Percentiles rank a stretch among this genome's conserved stretches.
Evolutionary conservation across 805 yeast species (phyloP).

Genomic region (Suhomyces tanzawaensis): DNA sequence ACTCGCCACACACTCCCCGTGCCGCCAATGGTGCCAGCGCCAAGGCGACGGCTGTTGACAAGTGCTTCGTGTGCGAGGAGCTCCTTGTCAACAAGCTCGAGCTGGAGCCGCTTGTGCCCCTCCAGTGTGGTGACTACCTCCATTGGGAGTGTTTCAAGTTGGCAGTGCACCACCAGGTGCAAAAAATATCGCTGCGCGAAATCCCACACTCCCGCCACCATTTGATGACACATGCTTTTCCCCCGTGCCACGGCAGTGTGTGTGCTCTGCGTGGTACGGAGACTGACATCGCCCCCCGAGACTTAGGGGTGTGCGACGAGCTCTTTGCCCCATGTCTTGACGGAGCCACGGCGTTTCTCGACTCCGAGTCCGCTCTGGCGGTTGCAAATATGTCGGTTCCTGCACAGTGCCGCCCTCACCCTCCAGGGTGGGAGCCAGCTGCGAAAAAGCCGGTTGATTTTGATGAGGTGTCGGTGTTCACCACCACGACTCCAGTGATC

Average conservation of each 20-base stretch:
- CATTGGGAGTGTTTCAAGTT: slow-evolving; percentile 59
- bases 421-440: no score
- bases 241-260: background rate
- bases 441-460: no score
- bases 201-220: background rate
- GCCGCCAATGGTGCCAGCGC: background rate
- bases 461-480: no score
- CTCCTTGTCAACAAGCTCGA: slow-evolving; percentile 43
- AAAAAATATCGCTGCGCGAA: background rate
- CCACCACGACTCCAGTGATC: background rate
- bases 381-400: no score
- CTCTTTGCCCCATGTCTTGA: no score
- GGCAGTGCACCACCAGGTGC: slow-evolving; percentile 15
- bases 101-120: slow-evolving; percentile 45
- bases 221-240: background rate
- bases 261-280: background rate
- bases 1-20: background rate
- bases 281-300: background rate
- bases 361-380: no score
- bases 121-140: slow-evolving; percentile 53
- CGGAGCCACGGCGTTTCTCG: no score
- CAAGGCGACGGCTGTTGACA: slow-evolving; percentile 1
- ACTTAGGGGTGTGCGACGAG: background rate
- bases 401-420: no score
- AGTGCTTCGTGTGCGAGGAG: slow-evolving; percentile 55